Evolutionary conservation across 31 red algal genomes (phyloP), one percentile per base, ranked within the genome.

Genomic region (Odonthalia washingtoniensis): DNA sequence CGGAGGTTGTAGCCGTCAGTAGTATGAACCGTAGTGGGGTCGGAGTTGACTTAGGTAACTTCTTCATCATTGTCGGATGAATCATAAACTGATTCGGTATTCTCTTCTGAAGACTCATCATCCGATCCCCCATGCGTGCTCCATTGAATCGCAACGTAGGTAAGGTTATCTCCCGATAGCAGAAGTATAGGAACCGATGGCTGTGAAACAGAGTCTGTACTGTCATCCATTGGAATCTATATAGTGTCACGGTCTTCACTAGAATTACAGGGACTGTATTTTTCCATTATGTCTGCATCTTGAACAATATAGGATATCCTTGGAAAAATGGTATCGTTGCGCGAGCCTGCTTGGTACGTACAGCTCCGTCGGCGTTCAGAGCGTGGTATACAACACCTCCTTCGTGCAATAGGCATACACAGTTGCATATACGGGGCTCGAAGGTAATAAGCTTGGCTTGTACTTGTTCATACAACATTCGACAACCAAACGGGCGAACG

Each of bases 401-500:
- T 5, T 17, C 31, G 21, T 69, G 73, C 39, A 53, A 35, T 0
- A 84, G 34, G 40, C 44, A 45, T 21, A 57, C n/a, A 40, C 37
- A 37, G 18, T 70, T 2, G 9, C 16, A 3, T 2, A 70, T 32
- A 70, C 0, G 67, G 5, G 46, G 33, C 70, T 78, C 37, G 36
- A 6, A 31, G 32, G 16, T 84, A 6, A 35, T 72, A 30, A 53
- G 37, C 1, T 73, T 68, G 57, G 39, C 43, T 17, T 35, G 52
- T 2, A 64, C 1, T 1, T 40, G 62, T 2, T 73, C 16, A 1
- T 66, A 40, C 4, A 73, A 4, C 12, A 35, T 1, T 1, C 38
- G 65, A 84, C 35, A 84, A 17, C 62, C 62, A 53, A 86, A 86
- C 24, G 70, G 16, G 33, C 32, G 26, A 17, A 86, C 40, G 0